These are phyloP conservation scores for Sarocladium oryzae DNA, from an alignment of 2,329 filamentous ascomycete genomes.

Conservation along the genomic window DNA sequence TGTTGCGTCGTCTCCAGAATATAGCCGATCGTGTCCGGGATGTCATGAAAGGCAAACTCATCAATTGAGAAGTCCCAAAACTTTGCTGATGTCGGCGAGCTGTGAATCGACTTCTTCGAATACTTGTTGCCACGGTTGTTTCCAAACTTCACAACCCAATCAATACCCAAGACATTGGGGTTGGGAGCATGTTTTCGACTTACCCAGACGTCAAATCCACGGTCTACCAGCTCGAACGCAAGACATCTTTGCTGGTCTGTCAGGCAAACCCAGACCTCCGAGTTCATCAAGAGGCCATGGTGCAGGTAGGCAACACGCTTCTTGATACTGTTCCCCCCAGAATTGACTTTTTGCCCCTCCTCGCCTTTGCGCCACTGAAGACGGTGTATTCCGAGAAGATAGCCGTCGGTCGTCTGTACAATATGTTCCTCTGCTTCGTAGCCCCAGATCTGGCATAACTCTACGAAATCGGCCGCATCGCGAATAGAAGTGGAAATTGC, in stretches of 20 bases:
- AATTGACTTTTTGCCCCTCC: constrained; percentile 71
- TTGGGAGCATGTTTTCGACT: constrained; percentile 22
- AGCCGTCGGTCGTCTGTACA: constrained; percentile 89
- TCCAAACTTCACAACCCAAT: constrained; percentile 57
- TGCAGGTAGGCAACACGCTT: constrained; percentile 93
- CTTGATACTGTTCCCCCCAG: constrained; percentile 56
- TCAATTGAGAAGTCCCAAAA: constrained; percentile 99
- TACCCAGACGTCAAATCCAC: constrained; percentile 93
- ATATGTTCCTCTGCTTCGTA: constrained; percentile 96
- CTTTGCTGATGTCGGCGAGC: constrained; percentile 63
- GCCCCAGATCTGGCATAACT: constrained; percentile 85
- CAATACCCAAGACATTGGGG: constrained; percentile 14
- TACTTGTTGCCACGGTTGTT: constrained; percentile 99
- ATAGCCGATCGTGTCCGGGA: constrained; percentile 89
- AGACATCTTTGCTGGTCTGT: constrained; percentile 81
- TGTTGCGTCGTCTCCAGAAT: constrained; percentile 79
- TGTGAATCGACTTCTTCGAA: constrained; percentile 83
- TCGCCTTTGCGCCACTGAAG: constrained; percentile 78
- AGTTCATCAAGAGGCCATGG: constrained; percentile 96
- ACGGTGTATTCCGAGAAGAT: constrained; percentile 82
- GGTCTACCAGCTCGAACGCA: constrained; percentile 82
- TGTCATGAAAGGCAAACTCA: constrained; percentile 96
- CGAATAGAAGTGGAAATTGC: constrained; percentile 70
- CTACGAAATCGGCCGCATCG: constrained; percentile 84
- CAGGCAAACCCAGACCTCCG: constrained; percentile 93